These are phyloP conservation scores for Sphaerulina vaccinii DNA, from an alignment of 2,329 filamentous ascomycete species.

Conservation along the genomic window DNA sequence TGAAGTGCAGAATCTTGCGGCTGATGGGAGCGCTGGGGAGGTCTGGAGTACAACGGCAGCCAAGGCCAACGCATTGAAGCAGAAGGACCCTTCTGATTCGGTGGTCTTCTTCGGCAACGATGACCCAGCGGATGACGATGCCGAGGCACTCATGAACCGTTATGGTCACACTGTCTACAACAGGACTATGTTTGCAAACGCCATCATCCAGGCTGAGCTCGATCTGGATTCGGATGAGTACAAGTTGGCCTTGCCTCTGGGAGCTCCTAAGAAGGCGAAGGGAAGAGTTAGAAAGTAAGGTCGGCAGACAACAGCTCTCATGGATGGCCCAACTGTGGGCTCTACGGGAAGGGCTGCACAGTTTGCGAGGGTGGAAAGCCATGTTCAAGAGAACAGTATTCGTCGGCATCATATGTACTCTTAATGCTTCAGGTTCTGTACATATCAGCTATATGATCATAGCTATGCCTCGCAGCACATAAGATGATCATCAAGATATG, in stretches of 20 bases:
- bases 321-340: too few species aligned
- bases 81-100: constrained; percentile 23
- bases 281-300: background rate
- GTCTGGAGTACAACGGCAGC: constrained; percentile 28
- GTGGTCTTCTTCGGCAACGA: constrained; percentile 41
- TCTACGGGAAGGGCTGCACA: too few species aligned
- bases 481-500: too few species aligned
- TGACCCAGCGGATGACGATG: constrained; percentile 39
- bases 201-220: constrained; percentile 45
- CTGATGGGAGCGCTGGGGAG: constrained; percentile 40
- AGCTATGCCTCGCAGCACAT: too few species aligned
- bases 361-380: too few species aligned
- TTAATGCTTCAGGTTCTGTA: too few species aligned
- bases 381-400: too few species aligned
- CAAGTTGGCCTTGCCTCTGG: constrained; percentile 20
- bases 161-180: constrained; percentile 41
- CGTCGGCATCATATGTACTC: too few species aligned
- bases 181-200: constrained; percentile 46
- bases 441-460: too few species aligned
- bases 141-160: constrained; percentile 34
- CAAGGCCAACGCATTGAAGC: constrained; percentile 26
- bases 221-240: constrained; percentile 44
- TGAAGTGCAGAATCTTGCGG: constrained; percentile 42
- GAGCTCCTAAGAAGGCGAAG: constrained; percentile 5
- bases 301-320: too few species aligned